These are phyloP conservation scores for Aspergillus biplanus DNA, from an alignment of 495 filamentous ascomycete genomes.

Conservation along the genomic window DNA sequence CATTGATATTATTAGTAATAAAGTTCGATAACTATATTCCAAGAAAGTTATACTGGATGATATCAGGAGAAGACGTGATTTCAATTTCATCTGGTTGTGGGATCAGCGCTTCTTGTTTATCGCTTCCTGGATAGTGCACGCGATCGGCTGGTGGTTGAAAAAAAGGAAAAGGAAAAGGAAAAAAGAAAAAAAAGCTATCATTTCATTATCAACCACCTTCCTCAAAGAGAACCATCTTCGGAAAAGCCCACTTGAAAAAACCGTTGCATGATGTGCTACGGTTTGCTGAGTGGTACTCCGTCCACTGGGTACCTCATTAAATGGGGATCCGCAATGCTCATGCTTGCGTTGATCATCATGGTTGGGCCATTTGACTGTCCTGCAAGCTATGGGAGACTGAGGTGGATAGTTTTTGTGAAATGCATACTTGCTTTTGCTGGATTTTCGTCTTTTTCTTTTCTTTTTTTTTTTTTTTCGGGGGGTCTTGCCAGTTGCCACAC, in stretches of 20 bases:
- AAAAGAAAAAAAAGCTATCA: not conserved
- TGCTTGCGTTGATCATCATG: not conserved
- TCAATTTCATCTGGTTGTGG: not conserved
- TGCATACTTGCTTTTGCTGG: not conserved
- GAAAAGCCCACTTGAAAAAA: slow-evolving; percentile 14
- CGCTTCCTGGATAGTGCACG: not conserved
- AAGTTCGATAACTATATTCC: not conserved
- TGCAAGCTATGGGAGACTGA: not conserved
- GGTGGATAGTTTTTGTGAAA: not conserved
- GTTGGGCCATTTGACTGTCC: not conserved
- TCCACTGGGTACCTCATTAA: slow-evolving; percentile 12
- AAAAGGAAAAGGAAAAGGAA: too few species aligned
- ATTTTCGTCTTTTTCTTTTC: not conserved
- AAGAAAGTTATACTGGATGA: not conserved
- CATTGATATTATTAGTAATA: not conserved
- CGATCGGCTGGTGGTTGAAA: slow-evolving; percentile 3
- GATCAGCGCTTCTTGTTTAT: not conserved
- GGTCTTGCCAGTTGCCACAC: not conserved
- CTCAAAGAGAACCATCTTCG: slow-evolving; percentile 10
- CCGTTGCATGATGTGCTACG: slow-evolving; percentile 22
- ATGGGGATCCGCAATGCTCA: slow-evolving; percentile 17
- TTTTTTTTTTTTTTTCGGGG: not conserved
- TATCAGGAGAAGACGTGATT: not conserved
- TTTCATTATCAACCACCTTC: slow-evolving; percentile 16
- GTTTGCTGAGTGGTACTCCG: slow-evolving; percentile 3